Evolutionary conservation across 1,284 basidiomycete genomes (phyloP).

Genomic region (Bondarzewia mesenterica): DNA sequence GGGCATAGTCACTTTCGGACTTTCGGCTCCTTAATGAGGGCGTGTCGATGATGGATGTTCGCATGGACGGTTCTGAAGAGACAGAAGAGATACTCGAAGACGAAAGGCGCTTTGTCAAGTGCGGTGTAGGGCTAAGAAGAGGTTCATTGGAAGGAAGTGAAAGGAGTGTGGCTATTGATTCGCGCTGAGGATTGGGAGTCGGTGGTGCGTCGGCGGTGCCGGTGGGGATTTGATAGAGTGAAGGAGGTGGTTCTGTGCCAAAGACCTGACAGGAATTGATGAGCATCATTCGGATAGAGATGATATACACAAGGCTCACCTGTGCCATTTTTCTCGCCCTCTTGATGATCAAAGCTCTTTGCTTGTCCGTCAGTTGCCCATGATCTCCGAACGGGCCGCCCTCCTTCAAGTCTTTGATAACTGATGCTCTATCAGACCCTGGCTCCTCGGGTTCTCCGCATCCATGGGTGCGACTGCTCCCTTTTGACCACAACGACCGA

Average conservation of each 20-base stretch:
- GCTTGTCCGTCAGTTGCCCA: constrained; percentile 22
- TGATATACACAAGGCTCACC: constrained; percentile 20
- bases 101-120: constrained; percentile 4
- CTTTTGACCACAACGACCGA: constrained; percentile 10
- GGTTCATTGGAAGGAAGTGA: constrained; percentile 16
- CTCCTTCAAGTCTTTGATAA: constrained; percentile 4
- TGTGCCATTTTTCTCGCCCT: constrained; percentile 41
- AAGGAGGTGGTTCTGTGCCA: constrained; percentile 33
- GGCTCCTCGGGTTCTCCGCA: neutral
- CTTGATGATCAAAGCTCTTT: constrained; percentile 30
- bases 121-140: constrained; percentile 1
- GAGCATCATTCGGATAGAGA: neutral
- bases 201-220: constrained; percentile 6
- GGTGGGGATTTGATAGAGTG: constrained; percentile 24
- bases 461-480: constrained; percentile 1
- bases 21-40: neutral
- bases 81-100: constrained; percentile 13
- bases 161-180: too few species aligned
- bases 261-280: constrained; percentile 28
- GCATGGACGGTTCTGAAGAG: constrained; percentile 13
- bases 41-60: neutral
- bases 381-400: neutral
- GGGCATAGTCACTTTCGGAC: constrained; percentile 1
- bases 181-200: constrained; percentile 17
- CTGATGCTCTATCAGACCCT: neutral